phyloP scores from a whole-genome alignment of 169 alveolate genomes.

The Cryptosporidium viatorum region DNA sequence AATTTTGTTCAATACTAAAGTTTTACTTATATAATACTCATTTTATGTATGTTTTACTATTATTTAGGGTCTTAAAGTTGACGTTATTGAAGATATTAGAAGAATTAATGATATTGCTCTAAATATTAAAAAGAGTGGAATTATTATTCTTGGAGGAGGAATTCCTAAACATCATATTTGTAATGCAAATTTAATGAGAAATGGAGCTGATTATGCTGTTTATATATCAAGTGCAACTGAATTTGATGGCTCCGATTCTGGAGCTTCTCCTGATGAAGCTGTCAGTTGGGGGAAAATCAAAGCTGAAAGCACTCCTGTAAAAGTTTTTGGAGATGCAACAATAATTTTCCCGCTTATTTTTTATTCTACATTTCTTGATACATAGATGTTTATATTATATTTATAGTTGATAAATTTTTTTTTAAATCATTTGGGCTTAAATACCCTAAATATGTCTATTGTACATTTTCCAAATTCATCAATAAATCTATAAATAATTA shows the following conservation, averaged over 20 bases:
- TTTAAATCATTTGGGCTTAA: slow-evolving; percentile 20
- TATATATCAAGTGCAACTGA: slow-evolving; percentile 96
- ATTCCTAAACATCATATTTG: slow-evolving; percentile 98
- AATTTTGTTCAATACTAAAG: not conserved
- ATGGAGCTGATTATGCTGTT: slow-evolving; percentile 99
- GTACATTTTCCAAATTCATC: slow-evolving; percentile 7
- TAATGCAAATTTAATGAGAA: slow-evolving; percentile 98
- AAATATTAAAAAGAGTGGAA: slow-evolving; percentile 93
- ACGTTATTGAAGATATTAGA: slow-evolving; percentile 94
- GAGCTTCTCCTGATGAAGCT: slow-evolving; percentile 99
- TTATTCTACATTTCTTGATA: slow-evolving; percentile 49
- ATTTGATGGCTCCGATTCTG: slow-evolving; percentile 99
- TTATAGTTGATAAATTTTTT: not conserved
- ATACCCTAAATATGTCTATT: slow-evolving; percentile 62
- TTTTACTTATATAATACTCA: not conserved
- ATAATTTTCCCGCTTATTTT: slow-evolving; percentile 92
- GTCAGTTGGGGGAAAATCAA: slow-evolving; percentile 99
- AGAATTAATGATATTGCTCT: slow-evolving; percentile 93
- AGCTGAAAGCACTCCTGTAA: slow-evolving; percentile 93
- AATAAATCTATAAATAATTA: not conserved
- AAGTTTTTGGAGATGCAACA: slow-evolving; percentile 96
- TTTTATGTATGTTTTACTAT: not conserved
- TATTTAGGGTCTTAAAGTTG: slow-evolving; percentile 92
- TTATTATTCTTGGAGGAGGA: slow-evolving; percentile 98
- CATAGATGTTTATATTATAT: not conserved